Conservation (phyloP, 805 yeast genomes). For the Candida chilensis region DNA sequence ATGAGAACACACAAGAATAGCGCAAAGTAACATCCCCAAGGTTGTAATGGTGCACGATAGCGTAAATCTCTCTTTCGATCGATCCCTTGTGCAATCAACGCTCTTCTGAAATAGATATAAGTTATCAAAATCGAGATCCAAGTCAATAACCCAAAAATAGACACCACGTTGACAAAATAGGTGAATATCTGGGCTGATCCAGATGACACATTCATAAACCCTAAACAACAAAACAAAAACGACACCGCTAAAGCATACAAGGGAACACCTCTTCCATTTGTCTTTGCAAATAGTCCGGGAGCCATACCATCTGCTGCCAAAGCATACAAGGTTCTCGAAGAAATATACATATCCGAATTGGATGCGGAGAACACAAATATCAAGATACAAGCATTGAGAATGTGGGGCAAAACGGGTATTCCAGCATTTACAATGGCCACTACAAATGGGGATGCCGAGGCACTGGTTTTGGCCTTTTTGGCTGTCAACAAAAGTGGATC, state of each 20-base stretch:
- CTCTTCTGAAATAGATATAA: conserved; percentile 56
- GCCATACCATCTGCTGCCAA: conserved; percentile 55
- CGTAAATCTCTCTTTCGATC: conserved; percentile 39
- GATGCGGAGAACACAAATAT: conserved; percentile 76
- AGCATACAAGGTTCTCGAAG: conserved; percentile 41
- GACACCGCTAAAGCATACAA: conserved; percentile 33
- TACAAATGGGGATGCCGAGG: conserved; percentile 79
- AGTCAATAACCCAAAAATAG: conserved; percentile 66
- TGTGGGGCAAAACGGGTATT: conserved; percentile 60
- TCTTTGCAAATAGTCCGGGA: conserved; percentile 37
- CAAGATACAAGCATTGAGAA: conserved; percentile 71
- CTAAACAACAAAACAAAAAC: conserved; percentile 46
- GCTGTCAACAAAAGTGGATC: conserved; percentile 41
- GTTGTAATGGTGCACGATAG: conserved; percentile 60
- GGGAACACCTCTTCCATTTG: conserved; percentile 51
- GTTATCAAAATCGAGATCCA: conserved; percentile 68
- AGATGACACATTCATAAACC: conserved; percentile 59
- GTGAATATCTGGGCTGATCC: conserved; percentile 48
- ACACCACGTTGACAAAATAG: conserved; percentile 69
- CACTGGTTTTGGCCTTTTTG: conserved; percentile 38
- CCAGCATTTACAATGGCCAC: conserved; percentile 66
- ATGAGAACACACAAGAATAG: conserved; percentile 43
- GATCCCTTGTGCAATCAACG: conserved; percentile 60
- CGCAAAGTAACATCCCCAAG: conserved; percentile 57
- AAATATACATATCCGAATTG: conserved; percentile 69